Base-by-base conservation (phyloP, 176 grass and related monocot species). In the Pontederia paniculata region DNA sequence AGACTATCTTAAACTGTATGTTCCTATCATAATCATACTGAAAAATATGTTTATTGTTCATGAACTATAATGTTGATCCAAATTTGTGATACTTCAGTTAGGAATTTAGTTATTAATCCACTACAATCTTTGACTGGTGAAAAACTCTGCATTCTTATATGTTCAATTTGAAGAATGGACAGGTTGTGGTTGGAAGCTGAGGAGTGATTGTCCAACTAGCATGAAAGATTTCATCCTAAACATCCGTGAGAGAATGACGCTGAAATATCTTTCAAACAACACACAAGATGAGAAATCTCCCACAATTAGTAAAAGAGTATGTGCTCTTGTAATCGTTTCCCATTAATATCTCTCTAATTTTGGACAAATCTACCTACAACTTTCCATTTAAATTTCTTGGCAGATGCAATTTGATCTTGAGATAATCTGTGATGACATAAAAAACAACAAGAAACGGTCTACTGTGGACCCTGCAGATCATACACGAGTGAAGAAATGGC, bases 381-480 rank as follows among this genome's bases (percentile, higher is more conserved):
- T 84, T 21, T 65, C 46, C 45, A 48, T 71, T 70, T 49, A 56
- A 76, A 42, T 81, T 70, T 54, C 58, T 21, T 21, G 73, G 55
- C 67, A 97, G 93, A 88, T 97, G 86, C 74, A 88, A 67, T 97
- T 97, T 79, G 90, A 90, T 86, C 86, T 97, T 2, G 83, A 81
- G 22, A 97, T 75, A 18, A 97, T 90, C 68, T 97, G 86, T 62
- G 83, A 37, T 37, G 28, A 97, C 70, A 90, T 90, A 65, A 97
- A 97, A 73, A 89, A 95, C 67, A 97, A 97, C 59, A 97, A 88
- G 57, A 97, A 80, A 74, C 84, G 77, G 69, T 42, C 72, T 45
- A 90, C 90, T 71, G 93, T 84, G 61, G 86, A 82, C 69, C 80
- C 91, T 51, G 67, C 71, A 17, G 72, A 84, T 66, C 93, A 97